Conservation (phyloP, 2,329 filamentous ascomycete species). For the Trichophyton mentagrophytes region DNA sequence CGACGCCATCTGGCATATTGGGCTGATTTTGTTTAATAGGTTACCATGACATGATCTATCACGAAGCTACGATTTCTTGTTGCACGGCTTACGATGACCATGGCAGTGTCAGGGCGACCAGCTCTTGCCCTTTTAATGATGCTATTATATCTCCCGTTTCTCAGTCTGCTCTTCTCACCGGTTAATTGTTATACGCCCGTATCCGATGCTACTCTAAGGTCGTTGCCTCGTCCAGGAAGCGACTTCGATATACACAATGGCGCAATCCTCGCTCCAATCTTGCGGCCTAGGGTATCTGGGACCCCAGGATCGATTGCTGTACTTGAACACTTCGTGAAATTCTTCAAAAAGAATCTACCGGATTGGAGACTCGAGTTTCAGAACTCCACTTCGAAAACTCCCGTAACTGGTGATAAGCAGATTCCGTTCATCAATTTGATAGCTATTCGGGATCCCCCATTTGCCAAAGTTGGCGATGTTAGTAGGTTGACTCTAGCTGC, state of each 20-base stretch:
- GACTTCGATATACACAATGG: conserved; percentile 71
- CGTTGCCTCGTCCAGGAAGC: conserved; percentile 56
- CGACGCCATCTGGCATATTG: neutral
- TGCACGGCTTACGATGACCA: neutral
- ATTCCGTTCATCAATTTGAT: conserved; percentile 82
- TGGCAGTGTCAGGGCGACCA: neutral
- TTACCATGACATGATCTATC: neutral
- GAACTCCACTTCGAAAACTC: conserved; percentile 78
- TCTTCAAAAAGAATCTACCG: conserved; percentile 63
- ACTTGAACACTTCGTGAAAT: conserved; percentile 70
- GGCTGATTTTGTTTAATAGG: neutral
- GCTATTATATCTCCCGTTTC: conserved; percentile 6
- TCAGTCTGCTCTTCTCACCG: conserved; percentile 18
- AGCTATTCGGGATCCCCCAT: conserved; percentile 76
- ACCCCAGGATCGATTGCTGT: conserved; percentile 61
- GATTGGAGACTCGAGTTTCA: conserved; percentile 72
- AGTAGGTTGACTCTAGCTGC: conserved; percentile 75
- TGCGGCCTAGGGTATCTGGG: conserved; percentile 78
- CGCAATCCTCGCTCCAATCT: conserved; percentile 68
- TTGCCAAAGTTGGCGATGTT: conserved; percentile 59
- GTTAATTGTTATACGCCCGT: conserved; percentile 45
- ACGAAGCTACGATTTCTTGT: neutral
- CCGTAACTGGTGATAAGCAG: conserved; percentile 54
- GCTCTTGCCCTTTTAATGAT: neutral
- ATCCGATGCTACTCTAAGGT: conserved; percentile 60